Evolutionary conservation across 257 asterid genomes (phyloP), one percentile per base, ranked within the genome.

Genomic region (Rubia yunnanensis): DNA sequence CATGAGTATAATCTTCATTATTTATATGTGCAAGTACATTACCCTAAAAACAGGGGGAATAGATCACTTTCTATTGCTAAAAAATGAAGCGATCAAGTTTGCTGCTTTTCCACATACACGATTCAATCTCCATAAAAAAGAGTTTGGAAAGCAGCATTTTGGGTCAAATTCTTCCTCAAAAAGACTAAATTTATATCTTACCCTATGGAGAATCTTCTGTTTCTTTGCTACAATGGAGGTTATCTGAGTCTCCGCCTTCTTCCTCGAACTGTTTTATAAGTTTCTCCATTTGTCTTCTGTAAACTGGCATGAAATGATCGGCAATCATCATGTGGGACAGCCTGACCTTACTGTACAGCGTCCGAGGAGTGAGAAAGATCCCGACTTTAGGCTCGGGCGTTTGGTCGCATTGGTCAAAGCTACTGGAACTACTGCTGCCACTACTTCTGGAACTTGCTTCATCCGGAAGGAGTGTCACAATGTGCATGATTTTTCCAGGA

Each of bases 301-400:
- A 94, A 55, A 83, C 86, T 0, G 97, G 99, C 99, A 94, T 94
- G 74, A 86, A 88, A 76, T 94, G 99, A 65, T 94, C 99, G 0
- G 94, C 90, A 28, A 94, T 86, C 99, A 94, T 94, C 10, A 82
- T 86, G 73, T 85, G 89, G 36, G 97, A 94, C 53, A 94, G 77
- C 85, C 99, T 84, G 35, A 94, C 54, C 65, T 90, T 94, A 73
- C 94, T 86, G 59, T 94, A 94, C 71, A 85, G 66, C 3, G 91
- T 79, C 71, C 99, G 74, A 6, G 94, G 81, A 26, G 95, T 90
- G 55, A 82, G 86, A 77, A 88, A 94, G 44, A 94, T 86, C 59
- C 86, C 92, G 2, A 85, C 88, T 57, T 78, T 80, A 2, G 68
- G 52, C 34, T 82, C 87, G 63, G 78, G 77, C 46, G 74, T 79